Conservation (phyloP, 2,329 filamentous ascomycete species). For the Mycosphaerella sp. region DNA sequence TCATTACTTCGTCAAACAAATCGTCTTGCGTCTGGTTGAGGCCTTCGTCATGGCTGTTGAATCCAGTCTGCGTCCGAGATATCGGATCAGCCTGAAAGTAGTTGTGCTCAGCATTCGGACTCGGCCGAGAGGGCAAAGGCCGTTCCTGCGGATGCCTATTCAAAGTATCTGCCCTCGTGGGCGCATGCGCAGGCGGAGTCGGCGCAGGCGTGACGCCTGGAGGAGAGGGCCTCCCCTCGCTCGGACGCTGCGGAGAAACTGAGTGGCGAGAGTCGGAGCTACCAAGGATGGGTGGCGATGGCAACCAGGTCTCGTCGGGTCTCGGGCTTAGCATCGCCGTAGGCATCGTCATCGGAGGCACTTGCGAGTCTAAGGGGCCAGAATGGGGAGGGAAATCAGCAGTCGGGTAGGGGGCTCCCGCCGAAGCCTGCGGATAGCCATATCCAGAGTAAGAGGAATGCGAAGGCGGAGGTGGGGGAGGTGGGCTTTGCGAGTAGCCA, state of each 20-base stretch:
- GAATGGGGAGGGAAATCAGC: slow-evolving; percentile 21
- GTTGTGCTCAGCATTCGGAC: slow-evolving; percentile 36
- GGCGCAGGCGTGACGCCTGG: slow-evolving; percentile 47
- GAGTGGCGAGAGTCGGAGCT: slow-evolving; percentile 21
- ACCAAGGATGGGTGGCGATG: slow-evolving; percentile 29
- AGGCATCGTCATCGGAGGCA: slow-evolving; percentile 3
- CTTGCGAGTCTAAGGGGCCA: slow-evolving; percentile 18
- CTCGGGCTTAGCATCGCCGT: slow-evolving; percentile 13
- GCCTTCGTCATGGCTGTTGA: slow-evolving; percentile 9
- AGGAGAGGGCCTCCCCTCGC: slow-evolving; percentile 16
- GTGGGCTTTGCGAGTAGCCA: slow-evolving; percentile 17
- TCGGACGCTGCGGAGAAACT: slow-evolving; percentile 26
- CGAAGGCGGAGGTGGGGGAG: slow-evolving; percentile 21
- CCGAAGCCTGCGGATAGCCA: slow-evolving; percentile 14
- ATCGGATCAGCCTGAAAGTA: slow-evolving; percentile 34
- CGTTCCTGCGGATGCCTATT: slow-evolving; percentile 53
- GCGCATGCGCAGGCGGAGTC: slow-evolving; percentile 43
- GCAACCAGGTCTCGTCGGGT: slow-evolving; percentile 21
- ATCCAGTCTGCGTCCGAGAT: slow-evolving; percentile 14
- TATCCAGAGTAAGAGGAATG: slow-evolving; percentile 17
- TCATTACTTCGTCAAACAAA: slow-evolving; percentile 53
- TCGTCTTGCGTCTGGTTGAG: slow-evolving; percentile 46
- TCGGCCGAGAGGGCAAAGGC: slow-evolving; percentile 54
- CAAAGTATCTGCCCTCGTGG: slow-evolving; percentile 42
- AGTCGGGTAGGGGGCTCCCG: slow-evolving; percentile 22